Base-by-base conservation (phyloP, 129 eudicot species). In the Logfia minima region DNA sequence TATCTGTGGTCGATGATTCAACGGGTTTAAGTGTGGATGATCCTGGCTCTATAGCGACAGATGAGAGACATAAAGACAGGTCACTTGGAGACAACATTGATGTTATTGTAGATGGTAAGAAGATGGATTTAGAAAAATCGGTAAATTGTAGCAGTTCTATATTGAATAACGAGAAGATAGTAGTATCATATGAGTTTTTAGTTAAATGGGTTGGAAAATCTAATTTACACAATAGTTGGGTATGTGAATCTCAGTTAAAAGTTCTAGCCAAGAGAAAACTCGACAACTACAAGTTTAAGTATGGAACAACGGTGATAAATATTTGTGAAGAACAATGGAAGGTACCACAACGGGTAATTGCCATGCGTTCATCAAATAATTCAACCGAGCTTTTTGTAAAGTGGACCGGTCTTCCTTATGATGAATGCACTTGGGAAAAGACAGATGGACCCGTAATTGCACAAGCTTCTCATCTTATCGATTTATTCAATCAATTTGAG, bases 161-260 rank as follows among this genome's bases (percentile, higher is more conserved):
- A 74, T 63, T 79, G 32, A 67, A 81, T 43, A 76, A 72, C 28
- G 83, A 79, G 76, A 71, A 59, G 64, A 56, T 60, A 3, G 19
- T 76, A 4, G 81, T 84, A 62, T 68, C 87, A 0, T 94, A 87
- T 70, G 99, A 91, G 85, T 94, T 86, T 81, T 84, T 94, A 70
- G 89, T 94, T 61, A 94, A 94, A 68, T 94, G 99, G 99, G 96
- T 85, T 26, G 99, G 96, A 21, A 94, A 86, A 89, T 94, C 99
- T 68, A 86, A 94, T 78, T 62, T 94, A 41, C 97, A 91, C 68
- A 89, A 94, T 75, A 85, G 77, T 55, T 94, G 99, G 99, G 74
- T 94, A 70, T 78, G 96, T n/a, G 99, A 94, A 79, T 84, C 94
- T 53, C 84, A 80, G 59, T 83, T 94, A 48, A 94, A 91, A 82